phyloP scores from a whole-genome alignment of 129 eudicot species.

The Flaveria ramosissima region DNA sequence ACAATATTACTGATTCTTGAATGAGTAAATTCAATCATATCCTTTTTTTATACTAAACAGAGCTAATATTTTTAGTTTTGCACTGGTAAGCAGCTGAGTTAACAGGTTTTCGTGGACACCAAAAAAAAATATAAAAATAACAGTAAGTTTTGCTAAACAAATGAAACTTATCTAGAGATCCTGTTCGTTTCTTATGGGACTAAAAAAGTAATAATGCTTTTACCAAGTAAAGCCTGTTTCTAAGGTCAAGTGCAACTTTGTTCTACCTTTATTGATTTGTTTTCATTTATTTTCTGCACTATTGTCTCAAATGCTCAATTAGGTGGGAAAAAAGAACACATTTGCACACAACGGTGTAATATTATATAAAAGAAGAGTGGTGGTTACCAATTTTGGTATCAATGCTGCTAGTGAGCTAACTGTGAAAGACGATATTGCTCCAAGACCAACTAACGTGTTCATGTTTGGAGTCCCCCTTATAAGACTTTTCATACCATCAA shows the following conservation, averaged over 20 bases:
- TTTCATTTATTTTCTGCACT: constrained; percentile 14
- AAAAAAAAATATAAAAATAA: too few species aligned
- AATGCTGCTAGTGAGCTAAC: constrained; percentile 95
- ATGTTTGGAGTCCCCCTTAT: constrained; percentile 91
- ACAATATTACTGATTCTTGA: background rate
- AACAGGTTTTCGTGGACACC: too few species aligned
- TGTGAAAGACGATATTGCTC: constrained; percentile 92
- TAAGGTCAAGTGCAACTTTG: background rate
- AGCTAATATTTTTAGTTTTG: background rate
- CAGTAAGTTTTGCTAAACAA: background rate
- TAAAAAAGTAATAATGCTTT: background rate
- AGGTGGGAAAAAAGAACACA: background rate
- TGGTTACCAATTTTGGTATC: constrained; percentile 87
- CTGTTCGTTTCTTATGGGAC: background rate
- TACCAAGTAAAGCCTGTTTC: background rate
- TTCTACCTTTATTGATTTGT: constrained; percentile 3
- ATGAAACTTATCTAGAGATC: background rate
- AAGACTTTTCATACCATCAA: constrained; percentile 92
- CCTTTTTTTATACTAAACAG: background rate
- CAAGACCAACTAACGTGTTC: constrained; percentile 99
- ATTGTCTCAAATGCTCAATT: background rate
- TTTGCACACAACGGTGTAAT: background rate
- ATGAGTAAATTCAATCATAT: background rate
- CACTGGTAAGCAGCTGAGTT: too few species aligned
- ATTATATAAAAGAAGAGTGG: constrained; percentile 11